Evolutionary conservation across 805 yeast genomes (phyloP), one percentile per base, ranked within the genome.

Genomic region (Wickerhamomyces canadensis): DNA sequence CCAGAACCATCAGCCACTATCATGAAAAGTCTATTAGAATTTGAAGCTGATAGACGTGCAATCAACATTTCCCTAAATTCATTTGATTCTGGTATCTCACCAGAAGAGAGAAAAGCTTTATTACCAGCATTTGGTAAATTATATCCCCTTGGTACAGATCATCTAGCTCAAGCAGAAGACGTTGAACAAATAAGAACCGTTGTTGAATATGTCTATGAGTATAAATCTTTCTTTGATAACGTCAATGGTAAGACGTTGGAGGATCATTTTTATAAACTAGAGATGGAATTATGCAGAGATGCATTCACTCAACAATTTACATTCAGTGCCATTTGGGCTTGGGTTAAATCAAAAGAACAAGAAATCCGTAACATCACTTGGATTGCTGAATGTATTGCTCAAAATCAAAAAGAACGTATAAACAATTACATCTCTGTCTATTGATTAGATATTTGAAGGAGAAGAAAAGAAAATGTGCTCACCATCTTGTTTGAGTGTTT

Each of bases 381-480:
- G 99, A 91, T 93, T 40, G 96, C 98, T 34, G 99, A 93, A 67
- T 93, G 99, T 70, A 93, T 93, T 67, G 96, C 98, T 23, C 98
- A 94, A 63, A 89, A 88, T 60, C 99, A 93, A 71, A 86, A 88
- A 67, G 94, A 86, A 58, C 78, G 96, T 61, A 86, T 93, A 48
- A 80, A 83, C 52, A 86, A 85, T 61, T 94, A 88, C 60, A 88
- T 94, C 43, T 70, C 94, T 31, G 96, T 91, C 28, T 87, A 80
- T 51, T 88, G 67, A 53, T 10, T 18, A 16, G 25, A 16, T 10
- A 17, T n/a, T n/a, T n/a, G n/a, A n/a, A n/a, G n/a, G n/a, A n/a
- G n/a, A n/a, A n/a, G n/a, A n/a, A n/a, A n/a, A n/a, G n/a, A n/a
- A n/a, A n/a, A n/a, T n/a, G n/a, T n/a, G n/a, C n/a, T n/a, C n/a